Evolutionary conservation across 73 alveolate genomes (phyloP).

Genomic region (Durusdinium trenchii): DNA sequence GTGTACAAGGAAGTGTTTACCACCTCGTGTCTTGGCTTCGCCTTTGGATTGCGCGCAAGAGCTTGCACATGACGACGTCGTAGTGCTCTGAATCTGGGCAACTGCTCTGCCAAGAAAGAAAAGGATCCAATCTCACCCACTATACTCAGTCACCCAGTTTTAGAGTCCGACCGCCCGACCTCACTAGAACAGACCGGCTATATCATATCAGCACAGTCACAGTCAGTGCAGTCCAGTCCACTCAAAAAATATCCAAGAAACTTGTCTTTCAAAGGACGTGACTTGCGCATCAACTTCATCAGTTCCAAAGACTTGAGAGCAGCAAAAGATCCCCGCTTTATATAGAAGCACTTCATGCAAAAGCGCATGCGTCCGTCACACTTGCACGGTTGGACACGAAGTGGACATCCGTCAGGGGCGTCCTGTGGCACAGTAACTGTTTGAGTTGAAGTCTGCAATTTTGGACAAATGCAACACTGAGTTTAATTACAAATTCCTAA

Average conservation of each 20-base stretch:
- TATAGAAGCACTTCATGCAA: slow-evolving; percentile 3
- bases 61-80: neutral
- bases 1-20: neutral
- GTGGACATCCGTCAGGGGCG: neutral
- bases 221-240: no score
- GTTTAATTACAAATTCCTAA: no score
- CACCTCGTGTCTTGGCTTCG: neutral
- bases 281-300: neutral
- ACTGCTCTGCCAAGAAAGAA: no score
- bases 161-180: no score
- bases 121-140: no score
- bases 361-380: neutral
- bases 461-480: no score
- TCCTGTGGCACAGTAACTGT: neutral
- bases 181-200: no score
- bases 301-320: neutral
- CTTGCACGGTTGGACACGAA: neutral
- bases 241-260: neutral
- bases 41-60: neutral
- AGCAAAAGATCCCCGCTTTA: neutral
- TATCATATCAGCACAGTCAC: no score
- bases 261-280: neutral
- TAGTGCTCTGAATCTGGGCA: neutral
- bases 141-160: no score
- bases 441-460: no score